Conservation (phyloP, 129 eudicot species). For the Deinandra increscens region DNA sequence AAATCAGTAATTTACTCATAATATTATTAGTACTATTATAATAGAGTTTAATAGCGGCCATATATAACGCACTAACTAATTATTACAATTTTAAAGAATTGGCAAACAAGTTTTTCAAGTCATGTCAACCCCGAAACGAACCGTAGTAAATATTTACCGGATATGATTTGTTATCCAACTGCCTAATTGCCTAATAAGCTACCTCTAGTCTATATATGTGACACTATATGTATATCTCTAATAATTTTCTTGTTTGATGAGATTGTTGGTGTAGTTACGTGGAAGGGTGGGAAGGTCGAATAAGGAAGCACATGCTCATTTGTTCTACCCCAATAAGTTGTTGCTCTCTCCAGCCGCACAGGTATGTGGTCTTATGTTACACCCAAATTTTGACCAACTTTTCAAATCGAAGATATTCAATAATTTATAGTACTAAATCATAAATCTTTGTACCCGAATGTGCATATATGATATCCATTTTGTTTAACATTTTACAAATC, state of each 20-base stretch:
- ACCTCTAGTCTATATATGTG: slow-evolving; percentile 6
- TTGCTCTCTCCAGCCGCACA: slow-evolving; percentile 83
- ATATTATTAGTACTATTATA: not conserved
- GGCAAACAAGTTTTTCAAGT: not conserved
- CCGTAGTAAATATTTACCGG: not conserved
- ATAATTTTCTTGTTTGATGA: slow-evolving; percentile 17
- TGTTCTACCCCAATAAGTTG: slow-evolving; percentile 83
- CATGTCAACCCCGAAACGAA: not conserved
- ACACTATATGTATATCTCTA: slow-evolving; percentile 1
- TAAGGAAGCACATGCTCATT: slow-evolving; percentile 93
- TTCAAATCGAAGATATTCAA: not conserved
- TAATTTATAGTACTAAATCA: not conserved
- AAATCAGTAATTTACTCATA: too few species aligned
- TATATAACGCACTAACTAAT: not conserved
- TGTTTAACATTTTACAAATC: not conserved
- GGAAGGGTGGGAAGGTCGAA: slow-evolving; percentile 98
- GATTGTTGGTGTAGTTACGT: slow-evolving; percentile 53
- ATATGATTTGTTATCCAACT: not conserved
- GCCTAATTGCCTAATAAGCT: not conserved
- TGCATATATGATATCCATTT: not conserved
- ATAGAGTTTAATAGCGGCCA: not conserved
- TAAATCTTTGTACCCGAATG: not conserved
- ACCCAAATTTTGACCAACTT: not conserved
- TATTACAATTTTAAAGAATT: not conserved
- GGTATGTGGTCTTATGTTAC: slow-evolving; percentile 35